These are phyloP conservation scores for Beauveria asiatica DNA, from an alignment of 2,329 filamentous ascomycete species.

Conservation along the genomic window DNA sequence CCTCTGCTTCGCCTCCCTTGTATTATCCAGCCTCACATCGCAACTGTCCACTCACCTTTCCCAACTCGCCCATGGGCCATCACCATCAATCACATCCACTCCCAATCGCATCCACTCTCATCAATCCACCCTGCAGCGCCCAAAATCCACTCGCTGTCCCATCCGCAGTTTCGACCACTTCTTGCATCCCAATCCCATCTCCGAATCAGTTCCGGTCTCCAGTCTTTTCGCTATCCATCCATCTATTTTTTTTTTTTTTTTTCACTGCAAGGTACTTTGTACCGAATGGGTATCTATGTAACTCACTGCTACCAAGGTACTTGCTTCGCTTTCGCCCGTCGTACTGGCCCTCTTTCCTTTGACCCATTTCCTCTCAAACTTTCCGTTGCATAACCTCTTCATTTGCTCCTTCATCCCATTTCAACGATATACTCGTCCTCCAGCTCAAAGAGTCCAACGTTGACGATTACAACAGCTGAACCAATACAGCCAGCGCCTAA, in stretches of 20 bases:
- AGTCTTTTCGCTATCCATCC: background rate
- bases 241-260: background rate
- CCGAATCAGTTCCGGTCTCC: slow-evolving; percentile 5
- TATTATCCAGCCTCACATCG: background rate
- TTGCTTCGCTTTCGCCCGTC: background rate
- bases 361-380: background rate
- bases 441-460: background rate
- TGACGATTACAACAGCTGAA: background rate
- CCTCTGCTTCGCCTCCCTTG: background rate
- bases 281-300: background rate
- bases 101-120: background rate
- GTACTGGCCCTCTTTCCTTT: background rate
- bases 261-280: background rate
- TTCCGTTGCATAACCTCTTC: background rate
- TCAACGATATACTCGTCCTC: background rate
- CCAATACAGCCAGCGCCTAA: background rate
- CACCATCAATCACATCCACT: background rate
- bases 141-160: background rate
- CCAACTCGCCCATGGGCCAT: background rate
- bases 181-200: background rate
- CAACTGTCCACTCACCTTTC: background rate
- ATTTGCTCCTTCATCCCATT: background rate
- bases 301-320: background rate
- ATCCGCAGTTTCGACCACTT: background rate
- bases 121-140: background rate